Conservation (phyloP, 441 rosid species). For the Gossypium gossypioides region DNA sequence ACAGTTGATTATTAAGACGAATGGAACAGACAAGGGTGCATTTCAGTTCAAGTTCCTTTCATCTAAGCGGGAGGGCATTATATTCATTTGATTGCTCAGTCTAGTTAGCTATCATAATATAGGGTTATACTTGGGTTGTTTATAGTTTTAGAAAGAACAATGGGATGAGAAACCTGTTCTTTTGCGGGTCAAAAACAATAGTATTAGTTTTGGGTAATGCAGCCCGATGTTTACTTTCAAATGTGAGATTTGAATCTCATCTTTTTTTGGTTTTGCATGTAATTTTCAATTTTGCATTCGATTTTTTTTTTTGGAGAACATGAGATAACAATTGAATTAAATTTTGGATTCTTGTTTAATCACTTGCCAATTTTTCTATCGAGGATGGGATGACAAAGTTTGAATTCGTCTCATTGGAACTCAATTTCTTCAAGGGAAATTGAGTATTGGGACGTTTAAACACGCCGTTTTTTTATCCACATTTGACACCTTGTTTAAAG, state of each 20-base stretch:
- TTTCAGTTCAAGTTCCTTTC: slow-evolving; percentile 2
- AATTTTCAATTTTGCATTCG: not conserved
- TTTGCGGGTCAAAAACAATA: no score
- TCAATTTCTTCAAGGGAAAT: no score
- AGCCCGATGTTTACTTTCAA: not conserved
- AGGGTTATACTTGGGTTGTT: slow-evolving; percentile 22
- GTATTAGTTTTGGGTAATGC: not conserved
- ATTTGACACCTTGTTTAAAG: no score
- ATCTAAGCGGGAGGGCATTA: not conserved
- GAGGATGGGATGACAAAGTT: no score
- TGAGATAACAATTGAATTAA: not conserved
- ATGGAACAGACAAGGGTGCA: slow-evolving; percentile 7
- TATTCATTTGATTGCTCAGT: slow-evolving; percentile 11
- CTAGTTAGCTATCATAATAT: slow-evolving; percentile 7
- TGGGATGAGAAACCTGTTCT: slow-evolving; percentile 15
- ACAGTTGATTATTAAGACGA: slow-evolving; percentile 15
- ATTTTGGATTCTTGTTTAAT: not conserved
- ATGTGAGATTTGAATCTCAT: not conserved
- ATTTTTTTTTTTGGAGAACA: not conserved
- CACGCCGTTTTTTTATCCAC: no score
- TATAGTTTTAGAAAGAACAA: slow-evolving; percentile 22
- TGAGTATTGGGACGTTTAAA: no score
- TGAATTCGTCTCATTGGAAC: no score
- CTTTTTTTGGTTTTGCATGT: not conserved
- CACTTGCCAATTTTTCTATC: no score